Percentiles rank a stretch among this genome's conserved stretches.
Conservation (phyloP, 208 protist species). For the Leishmania lainsoni region DNA sequence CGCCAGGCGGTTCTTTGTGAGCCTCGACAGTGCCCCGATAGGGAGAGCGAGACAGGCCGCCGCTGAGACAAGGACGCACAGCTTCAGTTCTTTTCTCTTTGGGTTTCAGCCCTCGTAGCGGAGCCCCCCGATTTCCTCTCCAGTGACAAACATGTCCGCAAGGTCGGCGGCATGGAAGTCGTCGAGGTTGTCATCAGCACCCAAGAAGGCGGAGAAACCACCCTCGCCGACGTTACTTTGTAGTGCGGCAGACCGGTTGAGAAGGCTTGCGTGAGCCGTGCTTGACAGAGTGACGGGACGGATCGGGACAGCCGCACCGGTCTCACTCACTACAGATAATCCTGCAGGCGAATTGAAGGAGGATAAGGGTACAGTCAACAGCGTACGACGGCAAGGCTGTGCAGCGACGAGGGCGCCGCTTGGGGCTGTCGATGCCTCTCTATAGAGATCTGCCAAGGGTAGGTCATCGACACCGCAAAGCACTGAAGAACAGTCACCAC, state of each 20-base stretch:
- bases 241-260: too few relatives aligned
- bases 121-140: conserved; percentile 66
- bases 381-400: background rate
- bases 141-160: conserved; percentile 56
- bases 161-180: conserved; percentile 31
- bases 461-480: background rate
- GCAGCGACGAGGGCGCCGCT: background rate
- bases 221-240: background rate
- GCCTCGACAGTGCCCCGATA: background rate
- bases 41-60: background rate
- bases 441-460: conserved; percentile 12
- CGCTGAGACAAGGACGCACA: background rate
- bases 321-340: conserved; percentile 9
- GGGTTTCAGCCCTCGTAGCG: conserved; percentile 36
- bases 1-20: background rate
- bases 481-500: background rate
- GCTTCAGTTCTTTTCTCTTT: background rate
- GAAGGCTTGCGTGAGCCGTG: background rate
- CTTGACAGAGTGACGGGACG: background rate
- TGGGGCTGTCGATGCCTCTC: background rate
- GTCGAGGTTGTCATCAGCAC: conserved; percentile 32
- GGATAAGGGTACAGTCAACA: background rate
- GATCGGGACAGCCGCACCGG: conserved; percentile 1
- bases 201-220: background rate
- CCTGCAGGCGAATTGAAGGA: background rate